Base-by-base conservation (phyloP, 31 red algal genomes). In the Porphyra umbilicalis region DNA sequence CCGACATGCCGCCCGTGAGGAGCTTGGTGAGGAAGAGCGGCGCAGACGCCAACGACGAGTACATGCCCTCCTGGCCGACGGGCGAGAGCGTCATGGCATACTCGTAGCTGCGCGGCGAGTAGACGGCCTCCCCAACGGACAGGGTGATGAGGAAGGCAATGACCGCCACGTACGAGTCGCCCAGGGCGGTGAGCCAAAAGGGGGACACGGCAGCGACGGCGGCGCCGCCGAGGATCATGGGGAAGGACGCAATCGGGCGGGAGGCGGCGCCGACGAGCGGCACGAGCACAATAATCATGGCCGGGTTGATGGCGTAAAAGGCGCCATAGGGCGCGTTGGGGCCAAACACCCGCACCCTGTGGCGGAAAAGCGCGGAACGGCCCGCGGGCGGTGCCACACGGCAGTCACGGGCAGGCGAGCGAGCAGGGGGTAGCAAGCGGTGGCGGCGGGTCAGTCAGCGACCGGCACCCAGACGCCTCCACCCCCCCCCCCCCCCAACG, bases 91-190 rank as follows among this genome's bases (percentile, higher is more conserved):
- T 75, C 86, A 88, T 88, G 76, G 86, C 76, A 46, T 88, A 88
- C 37, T 88, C 86, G 76, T 98, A 98, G 36, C 94, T 92, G 6
- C 95, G 88, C 4, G 95, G 95, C 18, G 95, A 98, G 77, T 98
- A 98, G 8, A 98, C 85, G 20, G 95, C 86, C 77, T 88, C 86
- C 40, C 86, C 86, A 0, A 88, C 36, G 32, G 76, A 79, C 10
- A 88, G 35, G 37, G 78, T 79, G 75, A 83, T 38, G 10, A 88
- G 34, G 68, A 88, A 88, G 10, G 32, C n/a, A 3, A 79, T 75
- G 9, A 88, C 37, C 15, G 81, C 76, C 38, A 38, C 36, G 57
- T 83, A 83, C 76, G 33, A 32, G 36, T 83, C 77, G 40, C 86
- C 86, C 14, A 88, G 15, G 0, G 25, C 25, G 34, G 42, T 76